Evolutionary conservation across 441 rosid genomes (phyloP), one percentile per base, ranked within the genome.

Genomic region (Euphorbia schlechtendalii): DNA sequence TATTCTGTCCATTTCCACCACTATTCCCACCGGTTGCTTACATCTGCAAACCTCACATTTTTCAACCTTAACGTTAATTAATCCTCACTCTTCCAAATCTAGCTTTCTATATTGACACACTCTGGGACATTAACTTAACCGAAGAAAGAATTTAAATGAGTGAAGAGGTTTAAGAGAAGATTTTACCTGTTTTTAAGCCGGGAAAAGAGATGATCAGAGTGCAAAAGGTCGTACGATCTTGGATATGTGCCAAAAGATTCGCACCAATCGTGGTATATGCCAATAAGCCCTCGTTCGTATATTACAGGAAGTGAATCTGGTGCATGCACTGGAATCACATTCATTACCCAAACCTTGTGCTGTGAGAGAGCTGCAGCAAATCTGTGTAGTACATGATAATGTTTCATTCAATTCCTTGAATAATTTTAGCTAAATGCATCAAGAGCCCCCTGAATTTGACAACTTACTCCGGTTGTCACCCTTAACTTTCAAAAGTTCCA

Each of bases 251-350:
- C 82, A 3, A 90, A 92, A 8, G 97, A 59, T 76, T 92, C 96
- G 12, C 98, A 92, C 98, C 98, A 92, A 70, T 92, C 96, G 61
- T 92, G 98, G 82, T 92, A 92, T 58, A 85, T 67, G 12, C 98
- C 98, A 0, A 81, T 0, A 10, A 88, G 89, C 2, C 96, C 96
- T 0, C 96, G 88, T 63, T 89, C 96, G 49, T 72, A 89, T 65
- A 92, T 85, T 71, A 86, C 76, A 2, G 98, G 96, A 69, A 89
- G 96, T 4, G 98, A 86, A 65, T 92, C 89, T 27, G 96, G 94
- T 28, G 96, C 87, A 65, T 89, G 92, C 69, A 92, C 83, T 0
- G 96, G 96, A 36, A 92, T 84, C 53, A 86, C 98, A 55, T 85
- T 89, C 96, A 89, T 88, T 63, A 92, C 96, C 98, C 98, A 89